Evolutionary conservation across 2,329 filamentous ascomycete species (phyloP), one percentile per base, ranked within the genome.

Genomic region (Fusarium sp.): DNA sequence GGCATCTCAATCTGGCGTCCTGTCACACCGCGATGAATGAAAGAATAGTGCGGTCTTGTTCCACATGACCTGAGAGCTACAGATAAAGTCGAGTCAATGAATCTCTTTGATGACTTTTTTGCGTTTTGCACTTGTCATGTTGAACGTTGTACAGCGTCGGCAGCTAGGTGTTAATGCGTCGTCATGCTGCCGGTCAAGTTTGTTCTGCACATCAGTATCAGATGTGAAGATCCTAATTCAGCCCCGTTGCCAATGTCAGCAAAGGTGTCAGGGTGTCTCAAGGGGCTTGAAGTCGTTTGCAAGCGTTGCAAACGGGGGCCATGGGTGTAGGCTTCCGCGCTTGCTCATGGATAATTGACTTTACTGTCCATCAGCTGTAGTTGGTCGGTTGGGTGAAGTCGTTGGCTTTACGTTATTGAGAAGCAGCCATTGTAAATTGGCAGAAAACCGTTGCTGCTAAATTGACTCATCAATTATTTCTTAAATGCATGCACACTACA

Each of bases 161-260:
- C 57, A 62, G 45, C 55, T 54, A 56, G 30, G 54, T 53, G 57
- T 47, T 13, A 14, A 43, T 42, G 25, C n/a, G 34, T 32, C 46
- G 34, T 18, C 23, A 40, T 23, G 7, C 27, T 58, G 42, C 42
- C 28, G 32, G 21, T 54, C 61, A 69, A 65, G 69, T 57, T 74
- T 65, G 50, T 56, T 42, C 48, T 48, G 48, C 56, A 50, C 43
- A 59, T 69, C 54, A 47, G 32, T 40, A 55, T 65, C 20, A 65
- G 37, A 46, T 25, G 43, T 55, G 63, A 72, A 68, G 60, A 64
- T 70, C 63, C 16, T 40, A 68, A 70, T 68, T 68, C 59, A 47
- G 47, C 23, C 37, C 28, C 30, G 23, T 25, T 21, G 30, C 20
- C 27, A 25, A 32, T 41, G 28, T 50, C 30, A 45, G 25, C 20